These are phyloP conservation scores for Vitis cinerea DNA, from an alignment of 164 flowering plant species.

Conservation along the genomic window DNA sequence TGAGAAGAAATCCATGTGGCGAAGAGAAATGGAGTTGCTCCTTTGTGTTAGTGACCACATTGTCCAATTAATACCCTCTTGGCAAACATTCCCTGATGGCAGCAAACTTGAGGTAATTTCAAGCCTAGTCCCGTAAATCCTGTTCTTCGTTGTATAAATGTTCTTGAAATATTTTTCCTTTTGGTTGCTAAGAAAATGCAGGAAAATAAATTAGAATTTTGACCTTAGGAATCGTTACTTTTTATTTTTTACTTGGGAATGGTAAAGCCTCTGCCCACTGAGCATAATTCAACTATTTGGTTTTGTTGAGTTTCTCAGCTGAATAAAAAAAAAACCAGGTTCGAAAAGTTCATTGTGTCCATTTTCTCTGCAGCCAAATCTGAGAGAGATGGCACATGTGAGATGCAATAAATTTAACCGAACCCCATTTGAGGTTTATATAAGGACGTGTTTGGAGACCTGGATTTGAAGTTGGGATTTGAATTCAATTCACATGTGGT, in stretches of 20 bases:
- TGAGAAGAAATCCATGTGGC: constrained; percentile 91
- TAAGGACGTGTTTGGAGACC: no score
- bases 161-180: neutral
- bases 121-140: neutral
- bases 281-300: neutral
- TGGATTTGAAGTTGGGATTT: no score
- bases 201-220: neutral
- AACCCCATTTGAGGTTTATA: no score
- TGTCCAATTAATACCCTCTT: constrained; percentile 83
- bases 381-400: no score
- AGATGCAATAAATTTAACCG: no score
- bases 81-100: constrained; percentile 93
- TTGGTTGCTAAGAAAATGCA: constrained; percentile 1
- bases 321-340: no score
- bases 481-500: no score
- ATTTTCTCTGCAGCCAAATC: no score
- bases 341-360: no score
- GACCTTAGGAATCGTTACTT: neutral
- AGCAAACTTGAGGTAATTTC: constrained; percentile 77
- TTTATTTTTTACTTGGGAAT: neutral
- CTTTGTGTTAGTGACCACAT: constrained; percentile 86
- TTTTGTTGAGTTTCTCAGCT: neutral
- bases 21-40: constrained; percentile 93
- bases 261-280: neutral
- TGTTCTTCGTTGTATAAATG: neutral